Evolutionary conservation across 192 early-diverging fungal species (phyloP).

Genomic region (Jimgerdemannia flammicorona): DNA sequence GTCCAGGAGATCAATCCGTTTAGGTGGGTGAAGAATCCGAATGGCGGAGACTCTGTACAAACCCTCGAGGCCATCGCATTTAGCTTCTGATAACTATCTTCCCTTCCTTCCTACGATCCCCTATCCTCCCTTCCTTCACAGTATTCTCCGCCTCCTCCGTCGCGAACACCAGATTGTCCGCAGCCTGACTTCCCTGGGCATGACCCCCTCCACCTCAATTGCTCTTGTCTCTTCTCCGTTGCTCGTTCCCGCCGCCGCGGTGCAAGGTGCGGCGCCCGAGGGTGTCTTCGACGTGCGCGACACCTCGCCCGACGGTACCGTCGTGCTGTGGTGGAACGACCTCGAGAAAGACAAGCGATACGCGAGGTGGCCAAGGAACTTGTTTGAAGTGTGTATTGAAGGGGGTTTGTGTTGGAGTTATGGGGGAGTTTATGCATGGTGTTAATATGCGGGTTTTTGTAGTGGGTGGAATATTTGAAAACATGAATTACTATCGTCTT

Average conservation of each 20-base stretch:
- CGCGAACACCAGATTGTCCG: slow-evolving; percentile 48
- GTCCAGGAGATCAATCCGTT: slow-evolving; percentile 60
- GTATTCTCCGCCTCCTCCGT: slow-evolving; percentile 54
- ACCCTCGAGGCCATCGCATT: not conserved
- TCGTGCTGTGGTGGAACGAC: slow-evolving; percentile 88
- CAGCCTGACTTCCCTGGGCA: slow-evolving; percentile 39
- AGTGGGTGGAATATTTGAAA: no score
- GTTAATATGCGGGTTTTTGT: no score
- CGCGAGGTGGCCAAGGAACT: slow-evolving; percentile 53
- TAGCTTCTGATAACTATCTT: not conserved
- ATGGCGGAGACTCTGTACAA: not conserved
- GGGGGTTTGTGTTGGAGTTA: not conserved
- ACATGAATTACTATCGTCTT: not conserved
- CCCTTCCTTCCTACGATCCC: not conserved
- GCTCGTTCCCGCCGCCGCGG: not conserved
- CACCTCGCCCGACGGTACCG: slow-evolving; percentile 35
- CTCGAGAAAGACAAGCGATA: slow-evolving; percentile 83
- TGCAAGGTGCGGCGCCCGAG: slow-evolving; percentile 12
- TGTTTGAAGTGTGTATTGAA: slow-evolving; percentile 34
- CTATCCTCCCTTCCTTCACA: slow-evolving; percentile 8
- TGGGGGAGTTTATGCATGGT: not conserved
- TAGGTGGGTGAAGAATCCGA: slow-evolving; percentile 27
- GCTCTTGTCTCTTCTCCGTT: slow-evolving; percentile 29
- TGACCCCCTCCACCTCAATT: slow-evolving; percentile 34
- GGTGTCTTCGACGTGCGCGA: slow-evolving; percentile 80